A percentile compares a stretch with the other conserved stretches of the same genome.
These are phyloP conservation scores for Candida gorgasii DNA, from an alignment of 805 yeast species.

Conservation along the genomic window DNA sequence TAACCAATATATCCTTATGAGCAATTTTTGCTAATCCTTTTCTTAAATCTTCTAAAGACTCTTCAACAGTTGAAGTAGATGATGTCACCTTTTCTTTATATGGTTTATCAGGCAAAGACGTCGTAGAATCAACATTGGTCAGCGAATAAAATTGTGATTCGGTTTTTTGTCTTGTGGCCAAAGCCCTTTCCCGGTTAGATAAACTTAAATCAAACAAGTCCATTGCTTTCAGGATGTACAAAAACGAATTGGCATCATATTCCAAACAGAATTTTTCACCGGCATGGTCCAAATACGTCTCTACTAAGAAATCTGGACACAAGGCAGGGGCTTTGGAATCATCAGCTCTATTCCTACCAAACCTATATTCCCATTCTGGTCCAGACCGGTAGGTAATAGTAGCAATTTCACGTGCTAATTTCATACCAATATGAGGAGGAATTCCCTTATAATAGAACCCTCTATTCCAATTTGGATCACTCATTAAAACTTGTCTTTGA, in stretches of 20 bases:
- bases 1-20: constrained; percentile 66
- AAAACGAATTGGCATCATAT: constrained; percentile 85
- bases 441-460: constrained; percentile 78
- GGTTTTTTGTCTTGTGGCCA: constrained; percentile 38
- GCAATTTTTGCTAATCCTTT: constrained; percentile 66
- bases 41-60: constrained; percentile 59
- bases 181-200: constrained; percentile 46
- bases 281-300: constrained; percentile 90
- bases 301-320: constrained; percentile 91
- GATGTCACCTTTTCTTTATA: constrained; percentile 52
- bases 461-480: constrained; percentile 92
- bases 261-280: constrained; percentile 92
- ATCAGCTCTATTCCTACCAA: constrained; percentile 85
- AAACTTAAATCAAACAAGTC: constrained; percentile 82
- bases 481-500: constrained; percentile 90
- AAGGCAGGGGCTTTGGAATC: constrained; percentile 78
- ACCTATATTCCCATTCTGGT: constrained; percentile 94
- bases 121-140: constrained; percentile 8
- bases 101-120: constrained; percentile 51
- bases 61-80: constrained; percentile 51
- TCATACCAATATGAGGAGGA: constrained; percentile 96
- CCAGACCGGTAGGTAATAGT: constrained; percentile 94
- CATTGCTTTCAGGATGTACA: constrained; percentile 92
- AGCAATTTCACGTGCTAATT: constrained; percentile 88
- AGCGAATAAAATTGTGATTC: constrained; percentile 23